Conservation (phyloP, 352 stramenopile species). For the Phytophthora cactorum region DNA sequence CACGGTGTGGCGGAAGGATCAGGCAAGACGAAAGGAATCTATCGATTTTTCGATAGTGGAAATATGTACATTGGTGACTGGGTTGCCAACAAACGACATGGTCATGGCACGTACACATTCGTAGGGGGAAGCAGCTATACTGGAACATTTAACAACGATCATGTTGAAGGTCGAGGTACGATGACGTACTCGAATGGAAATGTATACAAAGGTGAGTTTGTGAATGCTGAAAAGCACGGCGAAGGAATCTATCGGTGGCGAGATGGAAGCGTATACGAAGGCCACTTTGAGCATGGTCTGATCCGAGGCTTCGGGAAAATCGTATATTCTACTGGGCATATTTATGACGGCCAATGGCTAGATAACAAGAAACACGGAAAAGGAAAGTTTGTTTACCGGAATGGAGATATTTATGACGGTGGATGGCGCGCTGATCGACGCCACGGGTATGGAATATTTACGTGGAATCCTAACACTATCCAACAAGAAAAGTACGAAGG, state of each 20-base stretch:
- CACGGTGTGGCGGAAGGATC: constrained; percentile 56
- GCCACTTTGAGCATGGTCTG: constrained; percentile 69
- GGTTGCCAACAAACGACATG: constrained; percentile 72
- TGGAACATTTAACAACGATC: constrained; percentile 60
- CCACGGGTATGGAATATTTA: constrained; percentile 65
- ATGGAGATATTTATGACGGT: constrained; percentile 84
- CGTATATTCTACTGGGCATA: constrained; percentile 66
- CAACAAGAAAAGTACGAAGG: constrained; percentile 87
- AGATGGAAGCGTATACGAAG: constrained; percentile 83
- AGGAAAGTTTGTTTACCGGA: constrained; percentile 81
- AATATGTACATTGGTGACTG: constrained; percentile 79
- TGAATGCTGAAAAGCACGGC: constrained; percentile 72
- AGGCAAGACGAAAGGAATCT: constrained; percentile 59
- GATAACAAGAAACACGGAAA: constrained; percentile 80
- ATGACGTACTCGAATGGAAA: constrained; percentile 91
- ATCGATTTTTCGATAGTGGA: constrained; percentile 68
- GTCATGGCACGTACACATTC: constrained; percentile 71
- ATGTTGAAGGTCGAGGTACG: constrained; percentile 75
- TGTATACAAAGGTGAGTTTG: constrained; percentile 71
- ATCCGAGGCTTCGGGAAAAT: constrained; percentile 70
- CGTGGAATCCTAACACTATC: constrained; percentile 55
- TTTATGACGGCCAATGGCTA: constrained; percentile 69
- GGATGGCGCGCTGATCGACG: constrained; percentile 69
- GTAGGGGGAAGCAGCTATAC: constrained; percentile 64
- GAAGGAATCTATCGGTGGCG: constrained; percentile 63